Conservation (phyloP, 208 protist species). For the Vickermania ingenoplastis region DNA sequence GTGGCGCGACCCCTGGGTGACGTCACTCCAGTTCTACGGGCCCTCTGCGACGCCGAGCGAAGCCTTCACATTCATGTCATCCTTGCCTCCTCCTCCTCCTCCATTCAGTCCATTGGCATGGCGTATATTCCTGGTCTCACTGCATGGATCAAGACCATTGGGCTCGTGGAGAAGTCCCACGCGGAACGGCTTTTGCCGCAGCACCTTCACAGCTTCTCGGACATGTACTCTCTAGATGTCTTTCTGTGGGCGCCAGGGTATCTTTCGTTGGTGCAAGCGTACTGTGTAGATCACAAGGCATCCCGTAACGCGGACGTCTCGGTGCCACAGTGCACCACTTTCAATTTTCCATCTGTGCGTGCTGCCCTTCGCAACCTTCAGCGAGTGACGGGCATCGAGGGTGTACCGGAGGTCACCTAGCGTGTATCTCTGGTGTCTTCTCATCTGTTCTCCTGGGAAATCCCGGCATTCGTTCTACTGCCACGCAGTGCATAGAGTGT, state of each 20-base stretch:
- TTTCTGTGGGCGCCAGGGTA: slow-evolving; percentile 69
- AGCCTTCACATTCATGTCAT: slow-evolving; percentile 2
- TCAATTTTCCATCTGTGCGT: too few species aligned
- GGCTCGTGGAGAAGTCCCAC: slow-evolving; percentile 7
- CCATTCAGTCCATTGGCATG: slow-evolving; percentile 11
- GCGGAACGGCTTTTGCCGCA: slow-evolving; percentile 1
- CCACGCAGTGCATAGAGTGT: too few species aligned
- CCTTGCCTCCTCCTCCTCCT: slow-evolving; percentile 2
- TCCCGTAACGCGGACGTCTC: too few species aligned
- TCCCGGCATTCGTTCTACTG: too few species aligned
- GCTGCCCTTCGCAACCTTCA: too few species aligned
- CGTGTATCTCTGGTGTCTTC: too few species aligned
- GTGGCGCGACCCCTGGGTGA: slow-evolving; percentile 33
- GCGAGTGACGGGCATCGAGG: too few species aligned
- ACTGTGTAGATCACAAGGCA: too few species aligned
- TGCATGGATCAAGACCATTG: slow-evolving; percentile 18
- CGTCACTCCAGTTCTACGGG: slow-evolving; percentile 28
- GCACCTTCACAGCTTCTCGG: slow-evolving; percentile 14
- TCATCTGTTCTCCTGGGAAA: too few species aligned
- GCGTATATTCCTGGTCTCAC: slow-evolving; percentile 17
- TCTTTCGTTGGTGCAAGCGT: slow-evolving; percentile 16
- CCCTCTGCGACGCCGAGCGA: slow-evolving; percentile 16
- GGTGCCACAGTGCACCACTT: too few species aligned
- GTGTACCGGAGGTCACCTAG: too few species aligned
- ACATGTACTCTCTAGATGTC: slow-evolving; percentile 24